Percentiles rank a stretch among this genome's conserved stretches.
Evolutionary conservation across 257 asterid genomes (phyloP).

Genomic region (Hygrophila difformis): DNA sequence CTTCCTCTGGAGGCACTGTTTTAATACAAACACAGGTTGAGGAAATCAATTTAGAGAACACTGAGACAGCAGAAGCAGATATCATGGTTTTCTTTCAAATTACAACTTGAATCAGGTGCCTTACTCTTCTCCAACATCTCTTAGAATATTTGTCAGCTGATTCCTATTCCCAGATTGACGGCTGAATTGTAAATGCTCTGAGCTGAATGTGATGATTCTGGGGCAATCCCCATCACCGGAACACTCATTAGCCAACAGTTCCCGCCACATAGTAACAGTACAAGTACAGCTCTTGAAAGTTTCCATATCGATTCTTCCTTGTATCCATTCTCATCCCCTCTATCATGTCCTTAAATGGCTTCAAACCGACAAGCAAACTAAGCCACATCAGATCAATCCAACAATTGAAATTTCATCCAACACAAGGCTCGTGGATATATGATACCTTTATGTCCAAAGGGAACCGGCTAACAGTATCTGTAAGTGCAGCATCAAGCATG

Average conservation of each 20-base stretch:
- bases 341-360: slow-evolving; percentile 90
- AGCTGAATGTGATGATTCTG: slow-evolving; percentile 44
- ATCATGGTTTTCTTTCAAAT: too few species aligned
- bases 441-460: slow-evolving; percentile 69
- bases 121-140: slow-evolving; percentile 93
- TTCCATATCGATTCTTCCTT: slow-evolving; percentile 45
- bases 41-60: too few species aligned
- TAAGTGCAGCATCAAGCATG: slow-evolving; percentile 71
- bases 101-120: too few species aligned
- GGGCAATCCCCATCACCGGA: slow-evolving; percentile 81
- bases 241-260: slow-evolving; percentile 86
- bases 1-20: slow-evolving; percentile 70
- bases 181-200: slow-evolving; percentile 54
- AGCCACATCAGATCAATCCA: too few species aligned
- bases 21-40: too few species aligned
- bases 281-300: slow-evolving; percentile 53
- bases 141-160: slow-evolving; percentile 65
- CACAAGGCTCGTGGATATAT: too few species aligned
- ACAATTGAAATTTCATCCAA: too few species aligned
- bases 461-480: slow-evolving; percentile 57
- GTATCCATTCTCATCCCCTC: slow-evolving; percentile 90
- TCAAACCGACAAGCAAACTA: not conserved
- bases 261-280: slow-evolving; percentile 86
- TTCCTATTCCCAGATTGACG: slow-evolving; percentile 63
- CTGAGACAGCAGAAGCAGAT: not conserved